Evolutionary conservation across 169 alveolate species (phyloP).

Genomic region (Eimeria brunetti): DNA sequence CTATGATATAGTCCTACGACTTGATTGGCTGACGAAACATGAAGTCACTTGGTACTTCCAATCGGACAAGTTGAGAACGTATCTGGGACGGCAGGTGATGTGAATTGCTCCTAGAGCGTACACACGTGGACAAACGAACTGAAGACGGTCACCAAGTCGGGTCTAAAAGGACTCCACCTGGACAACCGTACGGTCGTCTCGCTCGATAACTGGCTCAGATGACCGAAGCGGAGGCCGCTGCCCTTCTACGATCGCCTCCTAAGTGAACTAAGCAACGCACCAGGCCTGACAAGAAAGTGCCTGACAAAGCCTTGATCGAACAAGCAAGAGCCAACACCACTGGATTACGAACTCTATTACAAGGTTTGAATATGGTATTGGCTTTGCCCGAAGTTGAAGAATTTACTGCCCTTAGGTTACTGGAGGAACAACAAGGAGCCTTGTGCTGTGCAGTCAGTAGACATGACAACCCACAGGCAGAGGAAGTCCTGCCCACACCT

Average conservation of each 20-base stretch:
- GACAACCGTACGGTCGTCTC: neutral
- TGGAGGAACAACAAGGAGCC: no score
- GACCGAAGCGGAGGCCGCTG: neutral
- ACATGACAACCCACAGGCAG: no score
- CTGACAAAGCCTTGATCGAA: neutral
- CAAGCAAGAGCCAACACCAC: neutral
- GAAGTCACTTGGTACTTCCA: no score
- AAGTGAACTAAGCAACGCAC: neutral
- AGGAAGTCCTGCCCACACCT: no score
- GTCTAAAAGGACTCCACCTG: neutral
- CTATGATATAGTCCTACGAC: no score
- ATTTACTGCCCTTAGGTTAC: neutral
- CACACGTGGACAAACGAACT: neutral
- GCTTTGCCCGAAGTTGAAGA: neutral
- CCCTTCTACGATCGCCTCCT: neutral
- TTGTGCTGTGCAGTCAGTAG: no score
- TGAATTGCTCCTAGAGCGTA: no score
- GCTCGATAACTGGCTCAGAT: neutral
- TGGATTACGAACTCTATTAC: slow-evolving; percentile 1
- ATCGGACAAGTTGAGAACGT: no score
- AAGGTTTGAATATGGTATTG: neutral
- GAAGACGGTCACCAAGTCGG: neutral
- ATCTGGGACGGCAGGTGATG: no score
- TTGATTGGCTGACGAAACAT: no score
- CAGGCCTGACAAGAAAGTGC: neutral